phyloP scores from a whole-genome alignment of 2,329 filamentous ascomycete genomes.

The Mycosphaerelloides madeirae region DNA sequence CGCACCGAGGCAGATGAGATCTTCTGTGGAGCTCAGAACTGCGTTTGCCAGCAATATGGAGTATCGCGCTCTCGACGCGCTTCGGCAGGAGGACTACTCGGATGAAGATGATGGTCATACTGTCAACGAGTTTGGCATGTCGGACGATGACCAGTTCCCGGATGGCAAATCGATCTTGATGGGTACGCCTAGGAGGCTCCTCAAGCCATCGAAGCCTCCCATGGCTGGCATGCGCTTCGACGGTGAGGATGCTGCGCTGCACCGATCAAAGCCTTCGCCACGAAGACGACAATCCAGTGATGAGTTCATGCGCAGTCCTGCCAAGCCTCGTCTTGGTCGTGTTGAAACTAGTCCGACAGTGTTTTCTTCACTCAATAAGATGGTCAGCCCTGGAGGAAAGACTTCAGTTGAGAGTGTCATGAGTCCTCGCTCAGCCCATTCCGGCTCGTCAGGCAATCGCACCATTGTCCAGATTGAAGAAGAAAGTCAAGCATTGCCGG shows the following conservation, averaged over 20 bases:
- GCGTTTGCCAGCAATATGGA: conserved; percentile 23
- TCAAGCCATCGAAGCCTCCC: conserved; percentile 24
- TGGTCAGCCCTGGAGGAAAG: conserved; percentile 13
- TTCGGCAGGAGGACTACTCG: conserved; percentile 7
- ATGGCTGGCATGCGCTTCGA: conserved; percentile 21
- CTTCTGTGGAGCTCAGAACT: conserved; percentile 26
- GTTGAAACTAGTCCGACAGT: conserved; percentile 28
- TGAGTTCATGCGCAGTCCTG: conserved; percentile 15
- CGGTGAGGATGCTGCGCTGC: conserved; percentile 15
- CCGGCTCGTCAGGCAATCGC: conserved; percentile 24
- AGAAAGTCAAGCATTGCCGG: conserved; percentile 10
- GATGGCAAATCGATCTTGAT: conserved; percentile 31
- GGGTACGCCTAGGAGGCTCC: conserved; percentile 34
- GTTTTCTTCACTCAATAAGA: conserved; percentile 11
- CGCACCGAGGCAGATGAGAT: conserved; percentile 28
- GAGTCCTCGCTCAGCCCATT: conserved; percentile 23
- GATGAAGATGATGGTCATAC: conserved; percentile 15
- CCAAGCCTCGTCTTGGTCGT: conserved; percentile 26
- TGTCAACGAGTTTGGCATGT: conserved; percentile 16
- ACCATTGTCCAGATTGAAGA: conserved; percentile 20
- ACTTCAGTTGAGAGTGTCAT: conserved; percentile 17
- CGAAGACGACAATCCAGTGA: conserved; percentile 25
- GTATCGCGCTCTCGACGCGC: conserved; percentile 14
- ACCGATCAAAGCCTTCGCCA: conserved; percentile 7
- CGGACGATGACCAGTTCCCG: conserved; percentile 29